Percentiles rank a stretch among this genome's conserved stretches.
These are phyloP conservation scores for Daldinia bambusicola DNA, from an alignment of 495 filamentous ascomycete species.

Conservation along the genomic window DNA sequence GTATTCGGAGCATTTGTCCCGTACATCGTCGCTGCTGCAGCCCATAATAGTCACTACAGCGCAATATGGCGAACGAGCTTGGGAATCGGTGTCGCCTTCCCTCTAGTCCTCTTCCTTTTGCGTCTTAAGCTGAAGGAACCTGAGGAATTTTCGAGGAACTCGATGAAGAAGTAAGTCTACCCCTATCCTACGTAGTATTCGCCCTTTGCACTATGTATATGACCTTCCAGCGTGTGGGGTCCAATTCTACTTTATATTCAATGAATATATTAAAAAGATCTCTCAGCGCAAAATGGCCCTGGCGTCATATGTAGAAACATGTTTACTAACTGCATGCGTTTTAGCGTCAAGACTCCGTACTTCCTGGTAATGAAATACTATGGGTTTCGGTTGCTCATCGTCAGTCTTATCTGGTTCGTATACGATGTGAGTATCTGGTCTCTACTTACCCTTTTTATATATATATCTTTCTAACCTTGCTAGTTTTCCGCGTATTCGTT, in stretches of 20 bases:
- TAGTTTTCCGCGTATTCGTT: constrained; percentile 82
- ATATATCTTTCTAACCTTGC: not conserved
- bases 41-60: constrained; percentile 72
- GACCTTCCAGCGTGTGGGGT: too few species aligned
- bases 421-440: constrained; percentile 68
- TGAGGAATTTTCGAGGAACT: constrained; percentile 76
- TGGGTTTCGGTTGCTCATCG: constrained; percentile 69
- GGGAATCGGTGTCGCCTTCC: constrained; percentile 82
- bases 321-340: constrained; percentile 14
- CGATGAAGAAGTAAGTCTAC: constrained; percentile 52
- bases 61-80: constrained; percentile 80
- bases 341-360: constrained; percentile 64
- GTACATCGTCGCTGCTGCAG: constrained; percentile 74
- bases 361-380: constrained; percentile 65
- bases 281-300: not conserved
- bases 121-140: constrained; percentile 83
- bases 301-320: not conserved
- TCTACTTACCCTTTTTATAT: constrained; percentile 18
- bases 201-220: too few species aligned
- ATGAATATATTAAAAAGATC: not conserved
- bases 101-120: constrained; percentile 76
- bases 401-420: constrained; percentile 89
- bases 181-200: too few species aligned
- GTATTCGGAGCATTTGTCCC: constrained; percentile 80
- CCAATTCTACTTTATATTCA: too few species aligned